Evolutionary conservation across 1,139 yeast genomes (phyloP), one percentile per base, ranked within the genome.

Genomic region (Debaryomycetaceae sp.): DNA sequence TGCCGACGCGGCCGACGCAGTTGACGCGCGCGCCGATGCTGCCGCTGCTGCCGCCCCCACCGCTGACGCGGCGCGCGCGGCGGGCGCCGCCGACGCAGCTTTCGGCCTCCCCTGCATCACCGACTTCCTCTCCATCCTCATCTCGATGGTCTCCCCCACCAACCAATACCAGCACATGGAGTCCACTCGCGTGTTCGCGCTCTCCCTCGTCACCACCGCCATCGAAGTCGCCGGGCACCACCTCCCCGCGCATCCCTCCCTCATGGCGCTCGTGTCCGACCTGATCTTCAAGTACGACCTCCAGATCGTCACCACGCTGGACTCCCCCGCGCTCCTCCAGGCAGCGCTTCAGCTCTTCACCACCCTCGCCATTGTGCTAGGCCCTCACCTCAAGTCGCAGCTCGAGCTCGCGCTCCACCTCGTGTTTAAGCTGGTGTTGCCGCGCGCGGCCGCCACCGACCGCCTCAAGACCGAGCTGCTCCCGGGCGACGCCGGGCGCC

Each of bases 161-260:
- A 83, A 85, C 44, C 85, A 82, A 48, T 76, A 76, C 45, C 91
- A 83, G 48, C 93, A 86, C 46, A 84, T 93, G 44, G 96, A 89
- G 50, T 72, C 86, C 21, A 82, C 96, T 1, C 71, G 95, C 34
- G 81, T 84, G 10, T 78, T 91, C 61, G 93, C 96, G 0, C 61
- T 93, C 21, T 72, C 79, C 27, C 69, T 91, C 28, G 67, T 93
- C 24, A 80, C 78, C 32, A 79, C 82, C 1, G 85, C 94, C 1
- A 70, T 91, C 34, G 97, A 91, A 52, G 81, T 86, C 7, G 68
- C 91, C 5, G 96, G 96, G 3, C 56, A 62, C 27, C 73, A 71
- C 24, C 68, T 91, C 32, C 75, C 83, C 1, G 54, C 64, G 9
- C 91, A 84, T 46, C 78, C 82, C 2, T 69, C 83, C 2, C 60